Evolutionary conservation across 2,329 filamentous ascomycete species (phyloP).

Genomic region (Aspergillus sp.): DNA sequence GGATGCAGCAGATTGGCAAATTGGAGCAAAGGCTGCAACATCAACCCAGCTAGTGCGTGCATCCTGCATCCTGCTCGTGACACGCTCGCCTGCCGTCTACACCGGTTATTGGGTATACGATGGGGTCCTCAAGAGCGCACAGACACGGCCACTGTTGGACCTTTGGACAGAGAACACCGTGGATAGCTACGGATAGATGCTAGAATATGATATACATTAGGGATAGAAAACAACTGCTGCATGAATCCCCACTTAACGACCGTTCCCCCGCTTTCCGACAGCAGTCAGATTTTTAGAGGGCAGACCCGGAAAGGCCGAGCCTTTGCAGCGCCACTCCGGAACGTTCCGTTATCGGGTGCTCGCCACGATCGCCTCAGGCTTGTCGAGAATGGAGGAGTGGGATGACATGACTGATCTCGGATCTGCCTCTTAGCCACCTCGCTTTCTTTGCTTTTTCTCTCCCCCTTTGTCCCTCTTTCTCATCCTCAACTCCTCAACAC

Average conservation of each 20-base stretch:
- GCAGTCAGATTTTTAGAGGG: not conserved
- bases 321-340: conserved; percentile 14
- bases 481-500: not conserved
- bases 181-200: not conserved
- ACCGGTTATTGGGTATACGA: too few relatives aligned
- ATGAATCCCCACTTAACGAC: not conserved
- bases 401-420: too few relatives aligned
- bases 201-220: not conserved
- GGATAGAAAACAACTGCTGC: not conserved
- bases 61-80: not conserved
- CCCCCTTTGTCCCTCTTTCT: not conserved
- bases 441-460: not conserved
- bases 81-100: not conserved
- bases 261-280: not conserved
- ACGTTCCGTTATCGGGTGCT: conserved; percentile 15
- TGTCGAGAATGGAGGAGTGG: not conserved
- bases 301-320: not conserved
- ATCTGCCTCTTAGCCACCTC: not conserved
- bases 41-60: not conserved
- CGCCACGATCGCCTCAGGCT: not conserved
- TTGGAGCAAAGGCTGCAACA: too few relatives aligned
- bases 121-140: not conserved
- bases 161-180: not conserved
- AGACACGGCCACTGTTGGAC: not conserved
- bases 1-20: not conserved